Evolutionary conservation across 2,329 filamentous ascomycete genomes (phyloP).

Genomic region (Colletotrichum acutatum): DNA sequence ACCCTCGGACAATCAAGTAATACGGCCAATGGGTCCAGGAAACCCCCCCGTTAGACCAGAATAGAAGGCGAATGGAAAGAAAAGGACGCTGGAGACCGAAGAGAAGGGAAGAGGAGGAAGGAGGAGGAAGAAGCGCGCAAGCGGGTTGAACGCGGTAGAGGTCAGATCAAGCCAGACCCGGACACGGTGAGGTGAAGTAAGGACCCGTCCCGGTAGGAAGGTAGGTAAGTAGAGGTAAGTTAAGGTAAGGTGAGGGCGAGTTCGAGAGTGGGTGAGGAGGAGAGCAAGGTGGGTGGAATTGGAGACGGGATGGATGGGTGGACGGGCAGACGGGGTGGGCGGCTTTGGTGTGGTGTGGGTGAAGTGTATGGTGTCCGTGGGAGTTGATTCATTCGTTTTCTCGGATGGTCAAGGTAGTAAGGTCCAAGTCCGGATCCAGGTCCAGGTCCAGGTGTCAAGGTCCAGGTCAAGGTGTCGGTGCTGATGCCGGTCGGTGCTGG

Average conservation of each 20-base stretch:
- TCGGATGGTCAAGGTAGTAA: conserved; percentile 1
- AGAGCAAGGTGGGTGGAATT: conserved; percentile 13
- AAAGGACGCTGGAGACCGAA: conserved; percentile 24
- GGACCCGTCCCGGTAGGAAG: background rate
- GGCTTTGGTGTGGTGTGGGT: background rate
- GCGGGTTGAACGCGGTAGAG: conserved; percentile 6
- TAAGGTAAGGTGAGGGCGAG: conserved; percentile 20
- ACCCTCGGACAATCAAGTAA: background rate
- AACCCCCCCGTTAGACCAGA: conserved; percentile 3
- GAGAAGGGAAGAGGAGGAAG: conserved; percentile 10
- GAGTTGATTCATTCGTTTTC: conserved; percentile 14
- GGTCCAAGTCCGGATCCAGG: conserved; percentile 14
- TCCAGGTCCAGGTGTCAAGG: conserved; percentile 3
- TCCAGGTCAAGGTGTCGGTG: background rate
- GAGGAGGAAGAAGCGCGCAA: conserved; percentile 22
- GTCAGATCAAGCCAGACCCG: background rate
- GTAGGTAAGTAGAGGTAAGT: background rate
- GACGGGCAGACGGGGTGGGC: background rate
- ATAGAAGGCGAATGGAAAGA: conserved; percentile 20
- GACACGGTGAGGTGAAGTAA: background rate
- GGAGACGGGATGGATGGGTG: conserved; percentile 16
- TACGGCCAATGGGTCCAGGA: conserved; percentile 10
- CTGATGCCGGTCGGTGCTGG: conserved; percentile 4
- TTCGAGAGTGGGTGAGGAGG: background rate
- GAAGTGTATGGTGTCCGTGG: background rate